Percentiles rank a stretch among this genome's conserved stretches.
Conservation (phyloP, 257 asterid species). For the Solanum lycopersicoides region DNA sequence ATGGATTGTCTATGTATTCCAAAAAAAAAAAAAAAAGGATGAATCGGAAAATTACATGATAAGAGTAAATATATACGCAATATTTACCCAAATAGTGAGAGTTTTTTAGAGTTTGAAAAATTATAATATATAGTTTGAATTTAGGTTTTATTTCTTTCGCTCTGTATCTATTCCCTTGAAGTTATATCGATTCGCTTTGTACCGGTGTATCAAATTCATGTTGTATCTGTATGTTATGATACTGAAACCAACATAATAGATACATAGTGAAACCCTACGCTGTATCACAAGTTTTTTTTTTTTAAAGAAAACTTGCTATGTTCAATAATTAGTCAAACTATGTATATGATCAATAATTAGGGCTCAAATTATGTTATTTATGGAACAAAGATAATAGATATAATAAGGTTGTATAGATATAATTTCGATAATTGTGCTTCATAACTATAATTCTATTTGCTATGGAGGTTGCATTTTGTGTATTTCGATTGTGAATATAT, state of each 20-base stretch:
- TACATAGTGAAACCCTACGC: not conserved
- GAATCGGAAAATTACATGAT: not conserved
- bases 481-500: not conserved
- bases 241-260: not conserved
- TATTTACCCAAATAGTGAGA: not conserved
- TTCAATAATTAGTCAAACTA: not conserved
- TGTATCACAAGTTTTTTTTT: not conserved
- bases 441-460: not conserved
- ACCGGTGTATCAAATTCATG: not conserved
- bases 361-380: not conserved
- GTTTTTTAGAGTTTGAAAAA: not conserved
- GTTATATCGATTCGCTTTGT: not conserved
- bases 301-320: not conserved
- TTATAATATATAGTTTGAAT: too few species aligned
- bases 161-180: not conserved
- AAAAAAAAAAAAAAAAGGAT: not conserved
- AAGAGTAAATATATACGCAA: not conserved
- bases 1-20: not conserved
- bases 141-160: not conserved
- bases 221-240: not conserved
- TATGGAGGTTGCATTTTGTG: not conserved
- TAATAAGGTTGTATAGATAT: too few species aligned
- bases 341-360: not conserved
- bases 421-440: not conserved
- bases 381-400: not conserved